Conservation (phyloP, 2,329 filamentous ascomycete genomes). For the Dothideomycetes sp. region DNA sequence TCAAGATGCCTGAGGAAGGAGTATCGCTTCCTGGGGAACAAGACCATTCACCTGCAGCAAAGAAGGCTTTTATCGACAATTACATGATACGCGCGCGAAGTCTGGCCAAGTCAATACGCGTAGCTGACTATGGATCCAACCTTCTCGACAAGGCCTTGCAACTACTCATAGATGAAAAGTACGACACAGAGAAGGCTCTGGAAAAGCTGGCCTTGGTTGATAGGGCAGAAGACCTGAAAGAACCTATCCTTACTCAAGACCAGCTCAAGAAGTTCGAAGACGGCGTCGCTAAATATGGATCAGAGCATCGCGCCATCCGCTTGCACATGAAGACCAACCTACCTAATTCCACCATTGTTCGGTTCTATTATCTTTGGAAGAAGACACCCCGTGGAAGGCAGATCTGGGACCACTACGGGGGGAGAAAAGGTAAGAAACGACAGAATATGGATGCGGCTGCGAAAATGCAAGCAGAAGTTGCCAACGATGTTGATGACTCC, state of each 20-base stretch:
- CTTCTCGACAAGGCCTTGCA: conserved; percentile 74
- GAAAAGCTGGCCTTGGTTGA: conserved; percentile 58
- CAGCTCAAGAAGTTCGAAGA: conserved; percentile 90
- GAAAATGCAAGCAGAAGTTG: conserved; percentile 83
- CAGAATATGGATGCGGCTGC: conserved; percentile 46
- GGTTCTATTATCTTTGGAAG: conserved; percentile 98
- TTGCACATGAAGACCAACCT: conserved; percentile 71
- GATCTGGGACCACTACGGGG: conserved; percentile 82
- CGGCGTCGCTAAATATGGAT: conserved; percentile 79
- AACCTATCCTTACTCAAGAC: conserved; percentile 65
- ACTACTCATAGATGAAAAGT: conserved; percentile 60
- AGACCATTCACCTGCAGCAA: conserved; percentile 22
- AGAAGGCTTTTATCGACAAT: conserved; percentile 54
- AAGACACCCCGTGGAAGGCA: conserved; percentile 77
- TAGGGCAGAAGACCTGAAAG: conserved; percentile 62
- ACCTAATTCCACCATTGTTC: conserved; percentile 68
- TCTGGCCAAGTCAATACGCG: conserved; percentile 54
- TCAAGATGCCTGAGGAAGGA: conserved; percentile 49
- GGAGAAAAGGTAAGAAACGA: conserved; percentile 69
- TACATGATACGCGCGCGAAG: conserved; percentile 64
- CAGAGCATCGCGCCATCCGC: conserved; percentile 73
- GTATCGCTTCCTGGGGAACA: background rate
- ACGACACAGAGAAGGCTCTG: conserved; percentile 60
- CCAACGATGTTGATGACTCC: conserved; percentile 86
- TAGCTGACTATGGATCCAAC: conserved; percentile 71